Evolutionary conservation across 371 early-diverging fungal species (phyloP).

Genomic region (Mortierella sp.): DNA sequence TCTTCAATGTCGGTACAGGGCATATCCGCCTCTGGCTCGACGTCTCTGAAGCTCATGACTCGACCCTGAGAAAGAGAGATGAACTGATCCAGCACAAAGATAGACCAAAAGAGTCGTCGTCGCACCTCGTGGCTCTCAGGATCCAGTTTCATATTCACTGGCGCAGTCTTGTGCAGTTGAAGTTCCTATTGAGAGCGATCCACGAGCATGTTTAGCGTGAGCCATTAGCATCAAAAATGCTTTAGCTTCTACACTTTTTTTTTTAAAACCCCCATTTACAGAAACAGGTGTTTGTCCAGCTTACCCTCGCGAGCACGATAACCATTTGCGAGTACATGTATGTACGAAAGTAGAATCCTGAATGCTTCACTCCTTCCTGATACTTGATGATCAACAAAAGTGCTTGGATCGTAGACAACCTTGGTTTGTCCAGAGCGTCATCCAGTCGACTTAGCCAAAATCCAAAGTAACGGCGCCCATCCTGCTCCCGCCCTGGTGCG

Average conservation of each 20-base stretch:
- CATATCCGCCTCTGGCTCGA: constrained; percentile 50
- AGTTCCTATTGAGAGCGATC: constrained; percentile 22
- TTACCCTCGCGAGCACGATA: constrained; percentile 62
- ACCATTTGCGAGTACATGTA: constrained; percentile 55
- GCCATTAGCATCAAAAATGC: too few relatives aligned
- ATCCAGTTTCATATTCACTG: constrained; percentile 45
- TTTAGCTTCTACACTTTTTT: too few relatives aligned
- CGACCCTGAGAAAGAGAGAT: constrained; percentile 47
- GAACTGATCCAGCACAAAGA: constrained; percentile 49
- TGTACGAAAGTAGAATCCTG: constrained; percentile 57
- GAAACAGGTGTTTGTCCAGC: too few relatives aligned
- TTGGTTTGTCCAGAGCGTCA: constrained; percentile 51
- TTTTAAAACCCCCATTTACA: too few relatives aligned
- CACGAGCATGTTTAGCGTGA: too few relatives aligned
- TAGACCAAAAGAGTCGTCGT: constrained; percentile 45
- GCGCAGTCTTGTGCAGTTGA: constrained; percentile 48
- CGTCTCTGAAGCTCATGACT: constrained; percentile 48
- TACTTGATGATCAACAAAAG: constrained; percentile 50
- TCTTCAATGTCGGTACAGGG: constrained; percentile 37
- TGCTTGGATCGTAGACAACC: constrained; percentile 54
- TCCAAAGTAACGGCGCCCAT: constrained; percentile 45
- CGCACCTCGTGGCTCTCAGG: constrained; percentile 51
- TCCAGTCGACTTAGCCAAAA: constrained; percentile 52
- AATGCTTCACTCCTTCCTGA: constrained; percentile 50
- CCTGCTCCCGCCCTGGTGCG: constrained; percentile 36